Percentiles rank a stretch among this genome's conserved stretches.
Evolutionary conservation across 805 yeast genomes (phyloP).

Genomic region (Myxozyma monticola): DNA sequence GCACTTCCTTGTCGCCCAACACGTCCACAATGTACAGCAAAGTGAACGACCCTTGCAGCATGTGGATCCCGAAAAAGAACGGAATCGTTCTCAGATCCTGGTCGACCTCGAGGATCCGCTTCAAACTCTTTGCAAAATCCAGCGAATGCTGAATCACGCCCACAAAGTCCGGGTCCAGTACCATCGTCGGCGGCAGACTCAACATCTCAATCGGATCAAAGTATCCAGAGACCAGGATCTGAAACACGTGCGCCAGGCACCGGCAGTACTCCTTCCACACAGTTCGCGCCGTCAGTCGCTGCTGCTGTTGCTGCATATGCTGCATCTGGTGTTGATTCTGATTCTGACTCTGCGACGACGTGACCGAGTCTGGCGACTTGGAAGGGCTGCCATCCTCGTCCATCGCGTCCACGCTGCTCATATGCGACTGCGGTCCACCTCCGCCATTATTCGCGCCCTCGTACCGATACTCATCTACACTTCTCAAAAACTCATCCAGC

Average conservation of each 20-base stretch:
- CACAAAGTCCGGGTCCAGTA: slow-evolving; percentile 32
- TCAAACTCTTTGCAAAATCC: slow-evolving; percentile 33
- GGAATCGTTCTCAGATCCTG: slow-evolving; percentile 37
- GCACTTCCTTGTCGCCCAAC: slow-evolving; percentile 33
- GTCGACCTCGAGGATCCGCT: slow-evolving; percentile 35
- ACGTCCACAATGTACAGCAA: slow-evolving; percentile 34
- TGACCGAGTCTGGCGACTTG: slow-evolving; percentile 17
- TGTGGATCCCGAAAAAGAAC: slow-evolving; percentile 37
- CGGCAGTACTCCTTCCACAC: slow-evolving; percentile 28
- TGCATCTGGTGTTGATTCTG: not conserved
- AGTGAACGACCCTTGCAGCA: slow-evolving; percentile 36
- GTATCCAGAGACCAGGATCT: slow-evolving; percentile 34
- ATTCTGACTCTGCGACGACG: slow-evolving; percentile 32
- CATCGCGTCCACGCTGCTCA: not conserved
- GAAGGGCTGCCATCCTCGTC: not conserved
- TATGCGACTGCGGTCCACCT: too few relatives aligned
- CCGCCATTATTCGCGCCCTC: slow-evolving; percentile 1
- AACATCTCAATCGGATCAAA: slow-evolving; percentile 39
- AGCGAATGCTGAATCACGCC: slow-evolving; percentile 34
- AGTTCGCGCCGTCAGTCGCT: slow-evolving; percentile 12
- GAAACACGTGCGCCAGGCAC: slow-evolving; percentile 34
- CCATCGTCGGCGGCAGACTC: slow-evolving; percentile 30
- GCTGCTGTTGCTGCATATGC: not conserved
- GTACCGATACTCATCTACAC: slow-evolving; percentile 27
- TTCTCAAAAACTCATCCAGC: slow-evolving; percentile 20